Evolutionary conservation across 257 asterid genomes (phyloP), one percentile per base, ranked within the genome.

Genomic region (Solanum bulbocastanum): DNA sequence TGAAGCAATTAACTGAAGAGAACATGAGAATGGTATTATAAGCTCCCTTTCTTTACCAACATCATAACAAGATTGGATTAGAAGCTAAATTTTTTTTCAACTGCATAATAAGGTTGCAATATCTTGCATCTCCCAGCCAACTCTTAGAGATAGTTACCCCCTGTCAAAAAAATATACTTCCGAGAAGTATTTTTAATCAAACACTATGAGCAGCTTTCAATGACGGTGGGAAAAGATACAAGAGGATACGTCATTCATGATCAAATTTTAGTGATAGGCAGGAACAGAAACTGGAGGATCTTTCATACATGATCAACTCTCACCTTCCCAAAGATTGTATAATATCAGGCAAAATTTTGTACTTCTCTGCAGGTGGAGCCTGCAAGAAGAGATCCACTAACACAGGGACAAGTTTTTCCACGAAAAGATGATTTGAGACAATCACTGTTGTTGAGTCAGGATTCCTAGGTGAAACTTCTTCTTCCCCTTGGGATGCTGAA

Each of bases 321-420:
- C 91, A 97, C 99, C 99, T 97, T 93, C 99, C 99, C 88, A 97
- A 92, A 86, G 94, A 91, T 93, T 92, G 97, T 89, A 97, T 93
- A 87, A 95, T 88, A 87, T 93, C 95, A 86, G 98, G 93, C 25
- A 90, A 91, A 56, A 92, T 88, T 44, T 90, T 90, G 86, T 94
- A 92, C 92, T 95, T 95, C 87, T 93, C 96, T 39, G 78, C n/a
- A 74, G 94, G 88, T 83, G 99, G 99, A 90, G 96, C 96, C 89
- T 91, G 96, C 88, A 96, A 84, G 86, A 94, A 93, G 66, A 96
- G 93, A 90, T 94, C 98, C 88, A 96, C 98, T 36, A 97, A 71
- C 83, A 95, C 93, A 22, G 96, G 96, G 46, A 96, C 94, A 89
- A 97, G 96, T 92, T 95, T 97, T 91, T 96, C 99, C 7, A 96